Percentiles rank a stretch among this genome's conserved stretches.
Evolutionary conservation across 2,329 filamentous ascomycete genomes (phyloP).

Genomic region (Byssoonygena ceratinophila): DNA sequence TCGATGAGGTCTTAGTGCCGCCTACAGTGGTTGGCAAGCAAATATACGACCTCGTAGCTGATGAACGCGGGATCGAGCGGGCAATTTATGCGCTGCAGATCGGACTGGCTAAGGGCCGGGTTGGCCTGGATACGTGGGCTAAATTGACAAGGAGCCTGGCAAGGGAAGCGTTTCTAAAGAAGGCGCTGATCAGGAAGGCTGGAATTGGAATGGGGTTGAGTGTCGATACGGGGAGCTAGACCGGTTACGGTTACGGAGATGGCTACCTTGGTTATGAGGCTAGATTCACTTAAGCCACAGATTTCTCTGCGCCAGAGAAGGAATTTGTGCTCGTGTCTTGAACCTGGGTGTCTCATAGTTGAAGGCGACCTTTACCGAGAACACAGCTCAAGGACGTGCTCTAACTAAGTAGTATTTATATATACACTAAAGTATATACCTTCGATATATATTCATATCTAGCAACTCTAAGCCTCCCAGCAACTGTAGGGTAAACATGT

Average conservation of each 20-base stretch:
- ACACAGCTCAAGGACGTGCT: too few species aligned
- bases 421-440: too few species aligned
- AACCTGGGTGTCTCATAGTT: too few species aligned
- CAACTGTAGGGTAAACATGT: too few species aligned
- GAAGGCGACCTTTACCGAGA: too few species aligned
- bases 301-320: too few species aligned
- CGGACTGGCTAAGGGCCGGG: constrained; percentile 37
- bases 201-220: constrained; percentile 37
- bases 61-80: constrained; percentile 77
- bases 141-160: constrained; percentile 38
- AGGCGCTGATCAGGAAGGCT: constrained; percentile 38
- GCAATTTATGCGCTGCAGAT: constrained; percentile 58
- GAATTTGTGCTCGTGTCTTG: too few species aligned
- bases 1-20: constrained; percentile 87
- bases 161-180: constrained; percentile 40
- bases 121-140: constrained; percentile 39
- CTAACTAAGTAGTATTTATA: background rate
- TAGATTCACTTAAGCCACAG: too few species aligned
- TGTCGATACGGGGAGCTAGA: constrained; percentile 3
- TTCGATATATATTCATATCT: background rate
- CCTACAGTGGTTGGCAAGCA: constrained; percentile 89
- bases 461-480: background rate
- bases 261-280: background rate
- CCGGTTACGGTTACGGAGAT: background rate
- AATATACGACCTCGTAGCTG: constrained; percentile 76